Evolutionary conservation across 106 monocot genomes (phyloP), one percentile per base, ranked within the genome.

Genomic region (Hemerocallis citrina): DNA sequence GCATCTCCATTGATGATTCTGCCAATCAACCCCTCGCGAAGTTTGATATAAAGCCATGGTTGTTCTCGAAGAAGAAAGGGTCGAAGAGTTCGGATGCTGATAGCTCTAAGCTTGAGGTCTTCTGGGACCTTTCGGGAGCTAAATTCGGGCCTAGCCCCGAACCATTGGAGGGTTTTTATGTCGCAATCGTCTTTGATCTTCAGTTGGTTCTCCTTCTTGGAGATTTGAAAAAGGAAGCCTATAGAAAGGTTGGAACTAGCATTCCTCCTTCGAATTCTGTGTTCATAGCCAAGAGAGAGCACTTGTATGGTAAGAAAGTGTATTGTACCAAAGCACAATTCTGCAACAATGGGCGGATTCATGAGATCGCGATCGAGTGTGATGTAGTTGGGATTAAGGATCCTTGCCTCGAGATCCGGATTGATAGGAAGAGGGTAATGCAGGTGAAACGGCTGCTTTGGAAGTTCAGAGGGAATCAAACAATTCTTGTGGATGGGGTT

Each of bases 401-500:
- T 17, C 84, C 86, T 6, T 70, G 61, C 55, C 84, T 92, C 14
- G 86, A 81, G 75, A 92, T 92, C 40, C 65, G 74, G 37, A 73
- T 92, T 3, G 92, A 84, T 57, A 75, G 62, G 78, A 92, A 81
- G 68, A 62, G 80, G 38, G 92, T 87, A 52, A 76, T 92, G 87
- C 78, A 81, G 76, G 83, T 92, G 54, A 92, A 92, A 71, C 24
- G 78, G 34, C 76, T 92, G 0, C 14, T 70, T 1, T 92, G 92
- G 92, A 92, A 92, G 48, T 92, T 92, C 65, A 68, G 87, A 19
- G 92, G 92, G 4, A 92, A 92, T 23, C 87, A 92, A 55, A 92
- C 84, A 0, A 84, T 92, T 31, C 41, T 84, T 7, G 84, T 92
- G 13, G 92, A 87, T 34, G 87, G 87, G 10, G 43, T 78, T 31